Percentiles rank a stretch among this genome's conserved stretches.
Evolutionary conservation across 2,329 filamentous ascomycete species (phyloP).

Genomic region (Botrytis squamosa): DNA sequence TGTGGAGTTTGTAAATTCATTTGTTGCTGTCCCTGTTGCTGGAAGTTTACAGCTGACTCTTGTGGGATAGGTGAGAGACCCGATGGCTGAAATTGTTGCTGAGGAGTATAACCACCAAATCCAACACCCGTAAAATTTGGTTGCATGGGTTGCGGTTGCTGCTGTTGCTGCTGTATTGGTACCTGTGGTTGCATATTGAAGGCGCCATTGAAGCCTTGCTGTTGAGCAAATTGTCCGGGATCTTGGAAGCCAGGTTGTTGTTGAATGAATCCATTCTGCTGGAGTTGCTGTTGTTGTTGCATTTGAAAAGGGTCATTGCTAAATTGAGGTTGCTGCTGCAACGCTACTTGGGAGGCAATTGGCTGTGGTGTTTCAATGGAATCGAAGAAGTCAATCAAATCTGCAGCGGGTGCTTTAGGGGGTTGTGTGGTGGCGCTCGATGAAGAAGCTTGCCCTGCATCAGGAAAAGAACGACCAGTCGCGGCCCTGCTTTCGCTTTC

Average conservation of each 20-base stretch:
- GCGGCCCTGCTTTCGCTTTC: slow-evolving; percentile 36
- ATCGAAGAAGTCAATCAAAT: slow-evolving; percentile 92
- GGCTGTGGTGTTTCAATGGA: slow-evolving; percentile 86
- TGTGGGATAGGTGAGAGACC: slow-evolving; percentile 58
- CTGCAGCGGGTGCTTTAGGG: slow-evolving; percentile 65
- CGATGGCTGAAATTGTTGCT: slow-evolving; percentile 58
- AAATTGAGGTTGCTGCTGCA: slow-evolving; percentile 40
- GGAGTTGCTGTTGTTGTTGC: slow-evolving; percentile 42
- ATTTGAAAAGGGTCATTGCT: slow-evolving; percentile 35
- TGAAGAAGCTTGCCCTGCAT: slow-evolving; percentile 35
- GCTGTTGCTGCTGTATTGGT: slow-evolving; percentile 35
- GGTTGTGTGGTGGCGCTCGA: slow-evolving; percentile 44
- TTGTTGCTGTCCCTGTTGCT: slow-evolving; percentile 44
- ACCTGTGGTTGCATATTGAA: slow-evolving; percentile 30
- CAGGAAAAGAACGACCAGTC: slow-evolving; percentile 35
- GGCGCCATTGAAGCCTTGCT: slow-evolving; percentile 38
- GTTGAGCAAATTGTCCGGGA: slow-evolving; percentile 45
- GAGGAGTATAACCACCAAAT: slow-evolving; percentile 77
- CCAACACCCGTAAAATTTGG: slow-evolving; percentile 69
- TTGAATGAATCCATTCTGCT: slow-evolving; percentile 44
- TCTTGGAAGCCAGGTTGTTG: slow-evolving; percentile 45
- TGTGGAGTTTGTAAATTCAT: slow-evolving; percentile 49
- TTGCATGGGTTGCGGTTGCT: slow-evolving; percentile 50
- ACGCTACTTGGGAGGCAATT: slow-evolving; percentile 50
- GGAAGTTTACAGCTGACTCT: slow-evolving; percentile 52